These are phyloP conservation scores for Fusarium sacchari DNA, from an alignment of 2,329 filamentous ascomycete species.

Conservation along the genomic window DNA sequence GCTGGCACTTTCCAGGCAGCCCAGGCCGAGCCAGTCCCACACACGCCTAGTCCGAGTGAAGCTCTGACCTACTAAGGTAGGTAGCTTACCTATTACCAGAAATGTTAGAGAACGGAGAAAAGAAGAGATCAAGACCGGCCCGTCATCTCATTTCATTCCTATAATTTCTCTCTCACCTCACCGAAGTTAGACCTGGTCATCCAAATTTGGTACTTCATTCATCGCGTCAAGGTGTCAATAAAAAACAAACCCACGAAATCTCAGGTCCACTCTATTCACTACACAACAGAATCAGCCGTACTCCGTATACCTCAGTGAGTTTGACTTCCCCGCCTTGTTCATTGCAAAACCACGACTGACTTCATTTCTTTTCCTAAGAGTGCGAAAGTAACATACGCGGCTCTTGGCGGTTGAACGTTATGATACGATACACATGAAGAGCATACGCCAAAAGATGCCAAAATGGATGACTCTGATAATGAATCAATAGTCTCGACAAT, in stretches of 20 bases:
- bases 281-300: background rate
- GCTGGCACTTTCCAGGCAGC: background rate
- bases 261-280: background rate
- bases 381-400: background rate
- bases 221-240: background rate
- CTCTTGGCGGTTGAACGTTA: background rate
- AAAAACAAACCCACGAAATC: background rate
- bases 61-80: background rate
- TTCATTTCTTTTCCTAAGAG: background rate
- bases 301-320: background rate
- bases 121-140: background rate
- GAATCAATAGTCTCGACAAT: constrained; percentile 49
- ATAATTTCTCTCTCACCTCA: background rate
- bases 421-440: constrained; percentile 2
- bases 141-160: background rate
- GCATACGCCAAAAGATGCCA: background rate
- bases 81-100: background rate
- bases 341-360: background rate
- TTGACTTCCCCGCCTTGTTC: background rate
- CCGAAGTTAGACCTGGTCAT: background rate
- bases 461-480: constrained; percentile 40
- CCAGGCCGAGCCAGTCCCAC: background rate
- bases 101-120: background rate
- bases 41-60: background rate
- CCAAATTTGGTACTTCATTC: background rate